Conservation (phyloP, 1,139 yeast genomes). For the Debaryomycetaceae sp. region DNA sequence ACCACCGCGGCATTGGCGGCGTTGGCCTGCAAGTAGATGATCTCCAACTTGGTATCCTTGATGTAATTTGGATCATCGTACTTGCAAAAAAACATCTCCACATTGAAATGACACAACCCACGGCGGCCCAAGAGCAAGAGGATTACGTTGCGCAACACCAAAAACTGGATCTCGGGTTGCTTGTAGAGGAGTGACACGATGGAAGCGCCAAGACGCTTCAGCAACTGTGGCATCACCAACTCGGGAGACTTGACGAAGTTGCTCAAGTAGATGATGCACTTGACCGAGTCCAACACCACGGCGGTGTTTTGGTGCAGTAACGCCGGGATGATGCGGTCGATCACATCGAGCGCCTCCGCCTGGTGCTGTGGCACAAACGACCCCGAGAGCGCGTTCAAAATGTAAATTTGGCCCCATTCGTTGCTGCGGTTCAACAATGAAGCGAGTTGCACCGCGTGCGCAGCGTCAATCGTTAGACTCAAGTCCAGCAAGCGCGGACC, state of each 20-base stretch:
- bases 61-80: conserved; percentile 85
- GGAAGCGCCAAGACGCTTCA: conserved; percentile 66
- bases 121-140: conserved; percentile 66
- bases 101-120: conserved; percentile 59
- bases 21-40: conserved; percentile 73
- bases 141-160: conserved; percentile 77
- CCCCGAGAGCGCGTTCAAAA: conserved; percentile 67
- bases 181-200: conserved; percentile 68
- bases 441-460: conserved; percentile 52
- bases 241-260: conserved; percentile 57
- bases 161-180: conserved; percentile 80
- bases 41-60: conserved; percentile 86
- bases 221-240: conserved; percentile 45
- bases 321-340: conserved; percentile 68
- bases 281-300: conserved; percentile 73
- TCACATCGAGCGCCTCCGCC: conserved; percentile 60
- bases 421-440: conserved; percentile 49
- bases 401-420: conserved; percentile 78
- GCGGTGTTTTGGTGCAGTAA: conserved; percentile 80
- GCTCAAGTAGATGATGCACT: conserved; percentile 65
- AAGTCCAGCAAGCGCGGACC: conserved; percentile 29
- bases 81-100: conserved; percentile 73
- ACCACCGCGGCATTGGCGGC: conserved; percentile 59
- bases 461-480: conserved; percentile 50
- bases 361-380: conserved; percentile 67